Base-by-base conservation (phyloP, 129 eudicot genomes). In the Flaveria trinervia region DNA sequence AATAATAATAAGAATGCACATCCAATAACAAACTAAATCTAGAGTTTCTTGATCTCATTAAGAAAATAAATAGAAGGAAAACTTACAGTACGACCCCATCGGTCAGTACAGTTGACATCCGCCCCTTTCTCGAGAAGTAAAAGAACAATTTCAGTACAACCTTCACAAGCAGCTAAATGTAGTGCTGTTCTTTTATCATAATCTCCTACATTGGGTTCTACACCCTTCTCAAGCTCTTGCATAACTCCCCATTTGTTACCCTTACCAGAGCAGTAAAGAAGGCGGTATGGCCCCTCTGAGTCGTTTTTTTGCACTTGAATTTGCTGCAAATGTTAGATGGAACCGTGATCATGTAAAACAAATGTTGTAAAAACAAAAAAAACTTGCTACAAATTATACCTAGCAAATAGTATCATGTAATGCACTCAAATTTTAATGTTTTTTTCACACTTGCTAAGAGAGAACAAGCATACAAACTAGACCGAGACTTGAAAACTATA, bases 41-140 rank as follows among this genome's bases (percentile, higher is more conserved):
- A 30, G 1, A 28, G 9, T 50, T 73, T 16, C 46, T 7, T 20
- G 33, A 50, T 49, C 28, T 26, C 62, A 55, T 23, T 22, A 12
- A 4, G 6, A 62, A 62, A 28, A 0, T 2, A 62, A 1, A 15
- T 3, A 43, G 15, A 46, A 30, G 36, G 5, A n/a, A 49, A 76
- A 73, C 84, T 81, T 82, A 92, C 97, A 36, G 92, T 86, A 70
- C 92, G 92, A 3, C 97, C 97, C 95, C 95, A 92, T 28, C 96
- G 89, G 71, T 92, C 97, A 56, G 70, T 74, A 44, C 82, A 78
- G 71, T 89, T 84, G 48, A 87, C 88, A 25, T 86, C 88, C 9
- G 97, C 97, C n/a, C 97, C 97, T 64, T 73, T 74, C 26, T 79
- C 83, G 3, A 92, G 89, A 62, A 92, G 85, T 69, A 92, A 75